These are phyloP conservation scores for Pseudoneurospora amorphoporcata DNA, from an alignment of 495 filamentous ascomycete species.

Conservation along the genomic window DNA sequence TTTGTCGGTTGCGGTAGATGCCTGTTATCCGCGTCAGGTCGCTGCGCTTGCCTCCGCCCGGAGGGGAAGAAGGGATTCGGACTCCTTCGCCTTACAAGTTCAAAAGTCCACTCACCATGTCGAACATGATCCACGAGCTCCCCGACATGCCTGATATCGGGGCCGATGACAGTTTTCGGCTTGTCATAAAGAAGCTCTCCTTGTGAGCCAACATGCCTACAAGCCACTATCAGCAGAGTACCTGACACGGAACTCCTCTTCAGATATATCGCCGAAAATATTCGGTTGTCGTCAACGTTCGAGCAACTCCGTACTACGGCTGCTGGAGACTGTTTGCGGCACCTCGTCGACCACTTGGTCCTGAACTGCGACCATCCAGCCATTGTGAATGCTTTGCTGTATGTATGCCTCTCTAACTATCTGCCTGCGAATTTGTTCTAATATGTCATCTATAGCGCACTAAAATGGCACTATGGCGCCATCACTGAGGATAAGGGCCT, in stretches of 20 bases:
- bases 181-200: slow-evolving; percentile 59
- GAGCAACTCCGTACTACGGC: slow-evolving; percentile 65
- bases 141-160: slow-evolving; percentile 51
- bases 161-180: slow-evolving; percentile 51
- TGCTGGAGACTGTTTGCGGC: slow-evolving; percentile 51
- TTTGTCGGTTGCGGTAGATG: slow-evolving; percentile 18
- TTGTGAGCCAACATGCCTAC: slow-evolving; percentile 32
- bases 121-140: background rate
- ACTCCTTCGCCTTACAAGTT: slow-evolving; percentile 17
- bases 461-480: slow-evolving; percentile 68
- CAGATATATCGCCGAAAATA: slow-evolving; percentile 55
- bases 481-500: slow-evolving; percentile 58
- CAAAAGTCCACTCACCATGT: slow-evolving; percentile 9
- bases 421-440: background rate
- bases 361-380: slow-evolving; percentile 58
- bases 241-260: background rate
- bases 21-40: slow-evolving; percentile 35
- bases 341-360: slow-evolving; percentile 55
- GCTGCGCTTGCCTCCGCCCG: slow-evolving; percentile 12
- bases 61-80: slow-evolving; percentile 8
- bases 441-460: slow-evolving; percentile 39
- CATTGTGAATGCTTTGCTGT: slow-evolving; percentile 74
- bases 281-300: slow-evolving; percentile 61
- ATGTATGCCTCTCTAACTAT: slow-evolving; percentile 16
- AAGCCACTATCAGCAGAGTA: background rate